A percentile compares a stretch with the other conserved stretches of the same genome.
Conservation (phyloP, 2,329 filamentous ascomycete genomes). For the Trichoderma simmonsii region DNA sequence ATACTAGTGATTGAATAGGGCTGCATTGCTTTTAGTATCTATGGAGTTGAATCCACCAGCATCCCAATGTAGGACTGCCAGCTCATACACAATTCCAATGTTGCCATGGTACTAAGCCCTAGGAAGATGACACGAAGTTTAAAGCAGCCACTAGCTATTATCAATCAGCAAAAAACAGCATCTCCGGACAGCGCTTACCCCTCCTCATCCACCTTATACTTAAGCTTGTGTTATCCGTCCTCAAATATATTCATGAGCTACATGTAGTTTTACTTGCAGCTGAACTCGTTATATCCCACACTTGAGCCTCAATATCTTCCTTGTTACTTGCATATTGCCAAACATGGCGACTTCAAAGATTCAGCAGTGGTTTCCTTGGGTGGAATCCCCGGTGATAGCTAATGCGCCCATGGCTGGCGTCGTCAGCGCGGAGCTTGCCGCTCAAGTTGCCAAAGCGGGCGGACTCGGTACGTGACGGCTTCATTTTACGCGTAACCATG, state of each 20-base stretch:
- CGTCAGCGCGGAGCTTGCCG: slow-evolving; percentile 34
- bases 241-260: not conserved
- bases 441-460: slow-evolving; percentile 38
- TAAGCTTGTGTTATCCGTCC: not conserved
- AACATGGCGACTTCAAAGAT: slow-evolving; percentile 28
- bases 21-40: not conserved
- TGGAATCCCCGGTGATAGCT: slow-evolving; percentile 30
- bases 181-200: not conserved
- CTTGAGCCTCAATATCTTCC: not conserved
- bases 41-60: not conserved
- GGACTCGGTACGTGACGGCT: slow-evolving; percentile 33
- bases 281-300: not conserved
- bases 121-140: not conserved
- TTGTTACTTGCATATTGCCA: not conserved
- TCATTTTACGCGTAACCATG: not conserved
- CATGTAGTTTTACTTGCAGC: no score
- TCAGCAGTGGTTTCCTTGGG: slow-evolving; percentile 32
- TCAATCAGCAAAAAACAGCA: not conserved
- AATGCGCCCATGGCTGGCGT: slow-evolving; percentile 39
- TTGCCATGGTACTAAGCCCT: not conserved
- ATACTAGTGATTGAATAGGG: not conserved
- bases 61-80: not conserved
- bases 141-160: not conserved
- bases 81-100: not conserved
- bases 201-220: not conserved